Percentiles rank a stretch among this genome's conserved stretches.
phyloP scores from a whole-genome alignment of 495 filamentous ascomycete genomes.

The Xylaria bambusicola region DNA sequence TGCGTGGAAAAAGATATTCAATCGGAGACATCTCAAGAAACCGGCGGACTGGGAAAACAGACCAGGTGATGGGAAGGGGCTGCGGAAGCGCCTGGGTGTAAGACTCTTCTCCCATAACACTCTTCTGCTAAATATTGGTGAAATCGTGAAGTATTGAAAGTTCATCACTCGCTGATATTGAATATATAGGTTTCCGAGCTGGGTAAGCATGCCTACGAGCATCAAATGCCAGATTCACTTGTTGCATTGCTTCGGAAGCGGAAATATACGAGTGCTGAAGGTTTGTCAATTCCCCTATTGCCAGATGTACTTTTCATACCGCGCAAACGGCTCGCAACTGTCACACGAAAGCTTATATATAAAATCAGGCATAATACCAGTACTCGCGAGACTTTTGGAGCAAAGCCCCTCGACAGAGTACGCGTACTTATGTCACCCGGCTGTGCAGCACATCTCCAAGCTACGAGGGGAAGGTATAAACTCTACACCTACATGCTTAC shows the following conservation, averaged over 20 bases:
- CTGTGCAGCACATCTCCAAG: slow-evolving; percentile 79
- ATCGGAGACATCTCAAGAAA: background rate
- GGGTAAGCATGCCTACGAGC: slow-evolving; percentile 83
- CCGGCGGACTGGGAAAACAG: slow-evolving; percentile 11
- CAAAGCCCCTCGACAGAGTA: slow-evolving; percentile 63
- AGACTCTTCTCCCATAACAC: background rate
- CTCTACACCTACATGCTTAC: background rate
- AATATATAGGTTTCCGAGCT: slow-evolving; percentile 59
- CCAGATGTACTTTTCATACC: slow-evolving; percentile 28
- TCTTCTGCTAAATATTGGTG: no score
- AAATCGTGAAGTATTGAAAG: background rate
- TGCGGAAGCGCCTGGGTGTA: slow-evolving; percentile 26
- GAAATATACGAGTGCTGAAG: slow-evolving; percentile 57
- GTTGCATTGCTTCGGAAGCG: slow-evolving; percentile 66
- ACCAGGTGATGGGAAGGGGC: slow-evolving; percentile 27
- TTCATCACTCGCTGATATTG: slow-evolving; percentile 11
- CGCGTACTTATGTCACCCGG: slow-evolving; percentile 79
- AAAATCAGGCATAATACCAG: slow-evolving; percentile 66
- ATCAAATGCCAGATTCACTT: slow-evolving; percentile 84
- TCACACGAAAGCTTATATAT: slow-evolving; percentile 16
- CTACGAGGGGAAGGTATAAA: slow-evolving; percentile 63
- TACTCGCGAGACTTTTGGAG: slow-evolving; percentile 70
- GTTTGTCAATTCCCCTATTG: slow-evolving; percentile 50
- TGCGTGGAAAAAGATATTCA: slow-evolving; percentile 18
- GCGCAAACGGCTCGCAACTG: no score